Conservation (phyloP, 2,329 filamentous ascomycete genomes). For the Claviceps sp. region DNA sequence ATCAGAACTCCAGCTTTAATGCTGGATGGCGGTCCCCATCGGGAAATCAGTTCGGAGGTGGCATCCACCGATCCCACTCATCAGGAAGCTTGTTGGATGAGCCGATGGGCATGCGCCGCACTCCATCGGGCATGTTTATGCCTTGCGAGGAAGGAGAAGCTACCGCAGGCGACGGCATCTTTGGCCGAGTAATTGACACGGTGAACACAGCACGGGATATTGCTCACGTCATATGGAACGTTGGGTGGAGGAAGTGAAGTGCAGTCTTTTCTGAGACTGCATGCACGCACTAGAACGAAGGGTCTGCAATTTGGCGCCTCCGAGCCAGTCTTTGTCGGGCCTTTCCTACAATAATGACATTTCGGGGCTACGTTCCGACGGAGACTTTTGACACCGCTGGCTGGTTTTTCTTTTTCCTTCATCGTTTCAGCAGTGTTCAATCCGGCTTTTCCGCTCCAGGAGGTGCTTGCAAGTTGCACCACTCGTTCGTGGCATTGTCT, state of each 20-base stretch:
- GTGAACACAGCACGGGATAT: conserved; percentile 61
- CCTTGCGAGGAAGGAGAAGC: conserved; percentile 64
- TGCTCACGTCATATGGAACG: conserved; percentile 59
- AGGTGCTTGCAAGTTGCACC: not conserved
- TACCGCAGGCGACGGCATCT: conserved; percentile 47
- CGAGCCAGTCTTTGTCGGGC: too few species aligned
- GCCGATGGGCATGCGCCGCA: conserved; percentile 56
- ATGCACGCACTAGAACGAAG: too few species aligned
- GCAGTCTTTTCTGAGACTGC: too few species aligned
- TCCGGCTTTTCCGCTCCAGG: not conserved
- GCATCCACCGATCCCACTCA: conserved; percentile 35
- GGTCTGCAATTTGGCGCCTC: too few species aligned
- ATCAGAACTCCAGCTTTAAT: conserved; percentile 16
- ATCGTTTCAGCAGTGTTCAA: not conserved
- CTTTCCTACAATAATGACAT: too few species aligned
- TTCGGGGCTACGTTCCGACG: too few species aligned
- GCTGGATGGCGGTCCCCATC: conserved; percentile 21
- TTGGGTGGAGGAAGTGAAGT: conserved; percentile 45
- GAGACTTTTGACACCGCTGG: not conserved
- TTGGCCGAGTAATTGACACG: conserved; percentile 72
- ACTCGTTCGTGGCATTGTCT: not conserved
- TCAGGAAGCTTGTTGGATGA: conserved; percentile 35
- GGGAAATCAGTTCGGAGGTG: conserved; percentile 12
- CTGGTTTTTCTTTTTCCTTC: not conserved
- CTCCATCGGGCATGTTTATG: conserved; percentile 83